Percentiles rank a stretch among this genome's conserved stretches.
phyloP scores from a whole-genome alignment of 805 yeast genomes.

The Vanderwaltozyma polyspora region DNA sequence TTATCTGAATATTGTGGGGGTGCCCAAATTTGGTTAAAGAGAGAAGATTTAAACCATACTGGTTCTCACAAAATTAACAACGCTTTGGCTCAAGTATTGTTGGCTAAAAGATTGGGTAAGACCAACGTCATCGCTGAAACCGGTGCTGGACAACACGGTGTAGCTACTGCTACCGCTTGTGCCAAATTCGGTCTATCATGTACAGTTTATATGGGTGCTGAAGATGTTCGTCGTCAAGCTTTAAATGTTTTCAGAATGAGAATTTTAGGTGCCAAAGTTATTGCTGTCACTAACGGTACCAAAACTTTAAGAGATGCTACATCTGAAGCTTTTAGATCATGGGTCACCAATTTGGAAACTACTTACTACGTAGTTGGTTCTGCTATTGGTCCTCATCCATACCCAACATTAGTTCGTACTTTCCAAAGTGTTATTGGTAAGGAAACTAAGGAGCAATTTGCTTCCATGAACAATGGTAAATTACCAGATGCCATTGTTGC shows the following conservation, averaged over 20 bases:
- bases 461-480: constrained; percentile 62
- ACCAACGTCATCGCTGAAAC: constrained; percentile 75
- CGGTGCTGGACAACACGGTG: constrained; percentile 93
- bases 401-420: constrained; percentile 94
- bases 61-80: constrained; percentile 84
- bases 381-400: constrained; percentile 98
- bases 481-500: constrained; percentile 93
- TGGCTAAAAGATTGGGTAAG: constrained; percentile 73
- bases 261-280: constrained; percentile 89
- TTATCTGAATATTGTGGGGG: constrained; percentile 87
- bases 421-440: constrained; percentile 96
- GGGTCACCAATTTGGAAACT: constrained; percentile 80
- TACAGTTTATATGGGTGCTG: constrained; percentile 97
- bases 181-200: constrained; percentile 89
- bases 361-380: constrained; percentile 97
- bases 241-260: constrained; percentile 95
- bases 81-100: constrained; percentile 69
- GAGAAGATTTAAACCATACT: constrained; percentile 90
- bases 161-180: constrained; percentile 86
- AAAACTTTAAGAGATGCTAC: constrained; percentile 95
- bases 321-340: constrained; percentile 87
- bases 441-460: constrained; percentile 88
- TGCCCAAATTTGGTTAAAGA: constrained; percentile 91
- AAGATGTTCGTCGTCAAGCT: constrained; percentile 97
- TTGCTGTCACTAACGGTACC: constrained; percentile 90